These are phyloP conservation scores for Rhizopogon salebrosus DNA, from an alignment of 768 basidiomycete genomes.

Conservation along the genomic window DNA sequence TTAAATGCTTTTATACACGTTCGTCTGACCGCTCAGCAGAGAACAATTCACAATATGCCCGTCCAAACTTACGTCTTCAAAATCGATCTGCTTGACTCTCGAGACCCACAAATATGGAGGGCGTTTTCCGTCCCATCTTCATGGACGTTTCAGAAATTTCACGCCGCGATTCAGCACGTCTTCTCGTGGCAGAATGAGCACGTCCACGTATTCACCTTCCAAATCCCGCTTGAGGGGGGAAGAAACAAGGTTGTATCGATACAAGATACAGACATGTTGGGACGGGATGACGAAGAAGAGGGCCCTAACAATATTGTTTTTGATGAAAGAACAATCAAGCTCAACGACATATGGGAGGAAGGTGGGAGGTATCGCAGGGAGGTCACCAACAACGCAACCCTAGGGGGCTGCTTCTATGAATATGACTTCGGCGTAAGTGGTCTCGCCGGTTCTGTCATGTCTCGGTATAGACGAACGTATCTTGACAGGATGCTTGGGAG, in stretches of 20 bases:
- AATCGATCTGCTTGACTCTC: slow-evolving; percentile 14
- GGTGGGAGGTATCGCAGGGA: slow-evolving; percentile 3
- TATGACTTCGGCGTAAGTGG: slow-evolving; percentile 17
- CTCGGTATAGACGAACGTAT: background rate
- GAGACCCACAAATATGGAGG: slow-evolving; percentile 15
- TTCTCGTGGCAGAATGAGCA: slow-evolving; percentile 15
- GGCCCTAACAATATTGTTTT: background rate
- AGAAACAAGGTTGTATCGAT: background rate
- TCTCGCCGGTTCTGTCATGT: background rate
- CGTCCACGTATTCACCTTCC: slow-evolving; percentile 15
- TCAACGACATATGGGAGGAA: slow-evolving; percentile 9
- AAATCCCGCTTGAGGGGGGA: slow-evolving; percentile 2
- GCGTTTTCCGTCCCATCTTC: slow-evolving; percentile 16
- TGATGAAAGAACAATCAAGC: slow-evolving; percentile 6
- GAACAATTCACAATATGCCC: slow-evolving; percentile 3
- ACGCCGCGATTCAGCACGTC: slow-evolving; percentile 16
- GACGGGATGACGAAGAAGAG: background rate
- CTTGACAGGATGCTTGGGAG: slow-evolving; percentile 18
- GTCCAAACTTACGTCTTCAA: slow-evolving; percentile 14
- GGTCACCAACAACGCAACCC: background rate
- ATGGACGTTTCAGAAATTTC: slow-evolving; percentile 16
- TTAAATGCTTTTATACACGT: background rate
- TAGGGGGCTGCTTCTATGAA: slow-evolving; percentile 12
- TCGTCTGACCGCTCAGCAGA: background rate
- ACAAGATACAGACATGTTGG: slow-evolving; percentile 3